Base-by-base conservation (phyloP, 495 filamentous ascomycete genomes). In the Acidomyces sp. region DNA sequence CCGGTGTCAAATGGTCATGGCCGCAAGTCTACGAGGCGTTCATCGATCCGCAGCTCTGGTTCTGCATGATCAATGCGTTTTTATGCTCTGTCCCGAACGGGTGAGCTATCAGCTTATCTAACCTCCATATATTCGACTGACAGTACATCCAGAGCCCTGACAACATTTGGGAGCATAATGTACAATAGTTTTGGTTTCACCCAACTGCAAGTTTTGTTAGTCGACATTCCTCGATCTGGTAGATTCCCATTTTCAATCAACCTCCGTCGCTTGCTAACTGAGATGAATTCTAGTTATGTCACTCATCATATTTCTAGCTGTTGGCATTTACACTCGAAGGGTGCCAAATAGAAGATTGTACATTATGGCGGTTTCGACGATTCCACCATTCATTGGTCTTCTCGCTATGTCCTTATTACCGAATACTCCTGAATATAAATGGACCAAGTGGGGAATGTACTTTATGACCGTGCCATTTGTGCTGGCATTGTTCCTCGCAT, bases 1-100 rank as follows among this genome's bases (percentile, higher is more conserved):
- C 54, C 2, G 54, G 56, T 18, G 43, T 54, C 28, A 59, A 56
- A 41, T 57, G 42, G 21, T 58, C 5, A 4, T 39, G 37, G 57
- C 55, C 54, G 54, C 60, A 62, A 24, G 60, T 48, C 21, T 36
- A 42, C 4, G 58, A 61, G 46, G 58, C 58, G 16, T 34, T 62
- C 6, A 33, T 48, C 24, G 58, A 61, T 32, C 60, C 60, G 17
- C 47, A 46, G 40, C 49, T 48, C 23, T 39, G 30, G n/a, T 29
- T 29, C 24, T 39, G 22, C 37, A 27, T 39, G 37, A 9, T 39
- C 37, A 29, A 39, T 17, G 37, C 22, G 12, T 39, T 39, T 18
- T 26, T 29, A 18, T 28, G 23, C 16, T 28, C 6, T 9, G 37
- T 39, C 4, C 12, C 24, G 12, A 39, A 39, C 18, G 37, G 37